Conservation (phyloP, 306 rosid genomes). For the Acacia crassicarpa region DNA sequence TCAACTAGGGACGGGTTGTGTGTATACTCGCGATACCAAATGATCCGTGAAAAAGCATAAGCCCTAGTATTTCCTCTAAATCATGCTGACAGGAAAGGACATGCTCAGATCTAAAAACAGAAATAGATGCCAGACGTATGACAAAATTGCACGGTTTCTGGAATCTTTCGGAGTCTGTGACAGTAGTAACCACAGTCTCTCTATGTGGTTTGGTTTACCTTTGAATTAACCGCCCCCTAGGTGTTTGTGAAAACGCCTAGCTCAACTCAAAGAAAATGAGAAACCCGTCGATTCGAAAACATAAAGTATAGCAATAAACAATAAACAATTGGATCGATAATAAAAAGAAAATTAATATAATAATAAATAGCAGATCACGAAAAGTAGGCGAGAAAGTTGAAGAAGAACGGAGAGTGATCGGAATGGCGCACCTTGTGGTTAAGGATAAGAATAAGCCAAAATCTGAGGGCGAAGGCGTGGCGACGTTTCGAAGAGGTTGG, state of each 20-base stretch:
- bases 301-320: background rate
- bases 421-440: slow-evolving; percentile 3
- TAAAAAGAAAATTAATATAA: background rate
- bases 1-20: no score
- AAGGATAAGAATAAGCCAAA: slow-evolving; percentile 25
- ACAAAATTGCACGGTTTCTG: slow-evolving; percentile 65
- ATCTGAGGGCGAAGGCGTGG: background rate
- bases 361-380: background rate
- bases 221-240: slow-evolving; percentile 21
- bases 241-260: slow-evolving; percentile 15
- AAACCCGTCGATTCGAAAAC: background rate
- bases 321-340: background rate
- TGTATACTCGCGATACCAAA: no score
- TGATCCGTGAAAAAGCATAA: background rate
- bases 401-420: background rate
- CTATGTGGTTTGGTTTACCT: background rate
- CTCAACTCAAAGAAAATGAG: background rate
- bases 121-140: slow-evolving; percentile 56
- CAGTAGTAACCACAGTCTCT: background rate
- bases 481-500: background rate
- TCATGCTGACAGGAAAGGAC: slow-evolving; percentile 42
- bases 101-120: slow-evolving; percentile 41
- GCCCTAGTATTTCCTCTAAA: slow-evolving; percentile 24
- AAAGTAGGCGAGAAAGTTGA: background rate
- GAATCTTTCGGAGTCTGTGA: slow-evolving; percentile 52